Evolutionary conservation across 768 basidiomycete genomes (phyloP), one percentile per base, ranked within the genome.

Genomic region (Tulasnella sp.): DNA sequence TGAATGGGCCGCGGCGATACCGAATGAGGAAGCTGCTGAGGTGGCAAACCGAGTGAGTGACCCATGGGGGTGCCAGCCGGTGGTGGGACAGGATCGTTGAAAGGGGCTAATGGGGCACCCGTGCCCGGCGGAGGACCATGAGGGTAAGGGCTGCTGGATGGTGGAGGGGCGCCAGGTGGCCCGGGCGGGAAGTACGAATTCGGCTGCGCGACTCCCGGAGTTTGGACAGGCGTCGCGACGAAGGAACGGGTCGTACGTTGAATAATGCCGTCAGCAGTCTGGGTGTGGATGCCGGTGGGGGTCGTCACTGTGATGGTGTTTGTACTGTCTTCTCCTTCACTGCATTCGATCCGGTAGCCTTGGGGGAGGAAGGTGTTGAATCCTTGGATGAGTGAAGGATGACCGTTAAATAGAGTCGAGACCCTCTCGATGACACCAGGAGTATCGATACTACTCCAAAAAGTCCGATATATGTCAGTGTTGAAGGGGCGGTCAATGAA

Each of bases 291-390:
- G 52, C 82, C 82, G 67, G 81, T 79, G n/a, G 83, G 83, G 8
- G 83, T 83, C 34, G 81, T 82, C 72, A 83, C 82, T 40, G 81
- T 81, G 77, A 82, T 82, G 67, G 80, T 78, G 38, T 88, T 87
- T 40, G 87, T 83, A 9, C 58, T 68, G 29, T 54, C 77, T 40
- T 78, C 77, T 2, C 31, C 49, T 36, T 69, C 77, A 17, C 76
- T 77, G 77, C 85, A 85, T 79, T 97, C 94, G 82, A 99, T 98
- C 69, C 93, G 91, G 81, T 98, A 99, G 19, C 97, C 97, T 29
- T 89, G 87, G 3, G 97, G 97, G 14, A 99, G 88, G 84, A 99
- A 99, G 0, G 96, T 97, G 84, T 98, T 99, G 87, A 99, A 99
- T 12, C 96, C 96, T 83, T 97, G 94, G 67, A 99, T 98, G 78